Evolutionary conservation across 345 rosid genomes (phyloP).

Genomic region (Reutealis trisperma): DNA sequence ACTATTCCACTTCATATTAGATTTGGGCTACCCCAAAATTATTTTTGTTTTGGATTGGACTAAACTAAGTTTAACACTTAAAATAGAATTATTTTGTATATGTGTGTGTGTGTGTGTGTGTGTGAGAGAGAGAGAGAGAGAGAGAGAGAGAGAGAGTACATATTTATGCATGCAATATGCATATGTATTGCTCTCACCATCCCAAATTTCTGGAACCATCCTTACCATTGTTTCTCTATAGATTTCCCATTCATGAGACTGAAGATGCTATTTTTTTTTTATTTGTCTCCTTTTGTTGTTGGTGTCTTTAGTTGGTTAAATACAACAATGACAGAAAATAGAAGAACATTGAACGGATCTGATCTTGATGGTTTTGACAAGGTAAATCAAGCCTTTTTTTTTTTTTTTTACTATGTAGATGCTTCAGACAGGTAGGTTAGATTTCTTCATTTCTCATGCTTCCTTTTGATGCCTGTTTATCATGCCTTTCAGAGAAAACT

Average conservation of each 20-base stretch:
- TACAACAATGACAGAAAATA: constrained; percentile 77
- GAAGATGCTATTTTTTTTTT: background rate
- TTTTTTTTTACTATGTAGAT: background rate
- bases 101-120: too few species aligned
- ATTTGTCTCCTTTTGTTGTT: background rate
- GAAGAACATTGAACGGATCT: constrained; percentile 53
- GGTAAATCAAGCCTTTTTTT: constrained; percentile 28
- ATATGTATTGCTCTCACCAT: too few species aligned
- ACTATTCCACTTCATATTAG: too few species aligned
- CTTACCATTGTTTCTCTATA: too few species aligned
- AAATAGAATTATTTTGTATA: too few species aligned
- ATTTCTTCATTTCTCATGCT: background rate
- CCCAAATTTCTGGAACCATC: too few species aligned
- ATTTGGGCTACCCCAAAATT: too few species aligned
- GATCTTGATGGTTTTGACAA: constrained; percentile 93
- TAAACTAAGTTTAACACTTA: too few species aligned
- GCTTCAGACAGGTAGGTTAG: background rate
- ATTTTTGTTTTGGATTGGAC: too few species aligned
- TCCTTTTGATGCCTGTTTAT: constrained; percentile 4
- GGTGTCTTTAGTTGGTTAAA: constrained; percentile 70
- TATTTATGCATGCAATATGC: too few species aligned
- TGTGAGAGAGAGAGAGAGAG: too few species aligned
- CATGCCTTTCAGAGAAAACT: constrained; percentile 57
- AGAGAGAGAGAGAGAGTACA: too few species aligned
- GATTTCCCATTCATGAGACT: background rate